phyloP scores from a whole-genome alignment of 2,329 filamentous ascomycete species.

The Lachnum nothofagi region DNA sequence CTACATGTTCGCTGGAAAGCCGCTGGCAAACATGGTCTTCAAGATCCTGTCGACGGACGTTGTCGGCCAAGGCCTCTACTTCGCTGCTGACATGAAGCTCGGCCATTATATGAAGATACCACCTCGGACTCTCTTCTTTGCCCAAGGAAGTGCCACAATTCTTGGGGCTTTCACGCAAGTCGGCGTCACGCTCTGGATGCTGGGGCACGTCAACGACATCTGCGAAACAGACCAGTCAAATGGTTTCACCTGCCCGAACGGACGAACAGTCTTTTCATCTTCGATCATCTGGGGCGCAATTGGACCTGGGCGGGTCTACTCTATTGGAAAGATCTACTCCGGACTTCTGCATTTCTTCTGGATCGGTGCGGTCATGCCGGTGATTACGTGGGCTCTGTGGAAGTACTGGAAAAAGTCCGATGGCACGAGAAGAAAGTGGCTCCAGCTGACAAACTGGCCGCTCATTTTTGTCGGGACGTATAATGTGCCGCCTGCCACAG shows the following conservation, averaged over 20 bases:
- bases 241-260: slow-evolving; percentile 55
- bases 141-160: slow-evolving; percentile 37
- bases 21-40: slow-evolving; percentile 73
- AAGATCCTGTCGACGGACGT: slow-evolving; percentile 51
- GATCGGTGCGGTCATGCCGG: slow-evolving; percentile 53
- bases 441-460: slow-evolving; percentile 35
- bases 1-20: slow-evolving; percentile 43
- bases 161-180: slow-evolving; percentile 63
- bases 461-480: slow-evolving; percentile 32
- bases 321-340: slow-evolving; percentile 55
- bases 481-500: slow-evolving; percentile 51
- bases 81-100: slow-evolving; percentile 45
- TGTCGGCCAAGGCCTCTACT: slow-evolving; percentile 40
- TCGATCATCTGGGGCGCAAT: slow-evolving; percentile 67
- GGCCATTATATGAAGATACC: slow-evolving; percentile 41
- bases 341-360: slow-evolving; percentile 67
- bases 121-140: slow-evolving; percentile 26
- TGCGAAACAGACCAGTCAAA: slow-evolving; percentile 52
- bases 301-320: slow-evolving; percentile 65
- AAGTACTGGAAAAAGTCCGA: slow-evolving; percentile 34
- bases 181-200: slow-evolving; percentile 47
- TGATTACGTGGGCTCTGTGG: slow-evolving; percentile 39
- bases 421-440: slow-evolving; percentile 12
- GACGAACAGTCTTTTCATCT: slow-evolving; percentile 28
- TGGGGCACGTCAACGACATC: slow-evolving; percentile 56